Base-by-base conservation (phyloP, 352 stramenopile species). In the Pythium scleroteichum region DNA sequence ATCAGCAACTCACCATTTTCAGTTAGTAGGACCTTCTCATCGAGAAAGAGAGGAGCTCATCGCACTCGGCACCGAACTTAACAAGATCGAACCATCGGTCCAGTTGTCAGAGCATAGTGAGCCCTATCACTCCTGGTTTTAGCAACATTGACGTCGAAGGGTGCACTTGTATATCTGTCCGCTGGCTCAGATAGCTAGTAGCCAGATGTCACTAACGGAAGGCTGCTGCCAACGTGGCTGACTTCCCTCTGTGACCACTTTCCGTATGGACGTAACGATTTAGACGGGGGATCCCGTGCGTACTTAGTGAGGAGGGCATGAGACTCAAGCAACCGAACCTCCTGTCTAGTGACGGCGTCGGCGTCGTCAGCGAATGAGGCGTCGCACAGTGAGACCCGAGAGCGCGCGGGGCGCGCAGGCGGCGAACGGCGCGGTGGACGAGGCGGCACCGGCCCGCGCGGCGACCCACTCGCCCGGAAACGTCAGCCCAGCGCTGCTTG, bases 1-100 rank as follows among this genome's bases (percentile, higher is more conserved):
- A 59, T 38, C 24, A 68, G 61, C 53, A 68, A 62, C 53, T 68
- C 61, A 63, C 61, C 61, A 68, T 62, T 68, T 62, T 68, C 61
- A 68, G 61, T 62, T 56, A 44, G 59, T 48, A 46, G 44, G 38
- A 53, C 46, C 46, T 52, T 41, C 42, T 42, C 29, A 49, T 29
- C 19, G 20, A 51, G 23, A 52, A 64, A 48, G 35, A 58, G 44
- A 52, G 45, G 53, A 46, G 33, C 23, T 17, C 41, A 26, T 20
- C 41, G 22, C 41, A 16, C 19, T n/a, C n/a, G 27, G 52, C 26
- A 50, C 14, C 58, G 58, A 58, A 65, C 58, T 59, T 65, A 63
- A 45, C 7, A n/a, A n/a, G 19, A 24, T 19, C 7, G 26, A 56
- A 64, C 57, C 41, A 26, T 4, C 3, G 4, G 3, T 13, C 0